Evolutionary conservation across 2,329 filamentous ascomycete species (phyloP).

Genomic region (Pseudocercospora cruenta): DNA sequence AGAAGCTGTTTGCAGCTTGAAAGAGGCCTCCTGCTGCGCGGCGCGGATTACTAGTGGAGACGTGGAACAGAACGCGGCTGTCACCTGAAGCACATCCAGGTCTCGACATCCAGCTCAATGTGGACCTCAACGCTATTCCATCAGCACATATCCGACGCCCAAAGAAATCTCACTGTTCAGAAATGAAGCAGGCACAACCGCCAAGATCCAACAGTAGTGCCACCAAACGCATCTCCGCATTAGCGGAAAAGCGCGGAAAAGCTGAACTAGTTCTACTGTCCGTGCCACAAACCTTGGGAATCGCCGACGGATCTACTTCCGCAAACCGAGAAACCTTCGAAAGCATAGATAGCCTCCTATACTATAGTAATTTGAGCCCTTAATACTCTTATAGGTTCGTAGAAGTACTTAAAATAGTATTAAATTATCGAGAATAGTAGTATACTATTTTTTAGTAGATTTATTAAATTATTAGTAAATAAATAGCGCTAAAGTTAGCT

Average conservation of each 20-base stretch:
- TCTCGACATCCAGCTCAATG: neutral
- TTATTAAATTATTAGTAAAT: too few species aligned
- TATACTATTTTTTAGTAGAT: too few species aligned
- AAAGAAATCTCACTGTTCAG: neutral
- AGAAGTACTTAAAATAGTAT: too few species aligned
- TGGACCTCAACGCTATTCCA: neutral
- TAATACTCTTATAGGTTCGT: too few species aligned
- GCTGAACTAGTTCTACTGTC: neutral
- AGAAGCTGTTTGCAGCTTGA: neutral
- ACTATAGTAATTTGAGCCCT: too few species aligned
- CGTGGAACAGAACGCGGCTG: neutral
- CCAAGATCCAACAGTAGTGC: neutral
- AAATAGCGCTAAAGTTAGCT: too few species aligned
- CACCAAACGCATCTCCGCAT: neutral
- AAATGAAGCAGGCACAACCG: neutral
- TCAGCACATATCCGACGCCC: neutral
- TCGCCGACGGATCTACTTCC: too few species aligned
- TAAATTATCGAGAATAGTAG: too few species aligned
- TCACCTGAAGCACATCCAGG: neutral
- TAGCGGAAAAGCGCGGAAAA: neutral
- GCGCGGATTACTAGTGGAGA: neutral
- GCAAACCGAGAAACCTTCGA: too few species aligned
- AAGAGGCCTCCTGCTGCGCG: neutral
- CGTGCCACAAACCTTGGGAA: too few species aligned
- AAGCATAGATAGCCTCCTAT: too few species aligned